These are phyloP conservation scores for Tremellales sp. DNA, from an alignment of 1,284 basidiomycete genomes.

Conservation along the genomic window DNA sequence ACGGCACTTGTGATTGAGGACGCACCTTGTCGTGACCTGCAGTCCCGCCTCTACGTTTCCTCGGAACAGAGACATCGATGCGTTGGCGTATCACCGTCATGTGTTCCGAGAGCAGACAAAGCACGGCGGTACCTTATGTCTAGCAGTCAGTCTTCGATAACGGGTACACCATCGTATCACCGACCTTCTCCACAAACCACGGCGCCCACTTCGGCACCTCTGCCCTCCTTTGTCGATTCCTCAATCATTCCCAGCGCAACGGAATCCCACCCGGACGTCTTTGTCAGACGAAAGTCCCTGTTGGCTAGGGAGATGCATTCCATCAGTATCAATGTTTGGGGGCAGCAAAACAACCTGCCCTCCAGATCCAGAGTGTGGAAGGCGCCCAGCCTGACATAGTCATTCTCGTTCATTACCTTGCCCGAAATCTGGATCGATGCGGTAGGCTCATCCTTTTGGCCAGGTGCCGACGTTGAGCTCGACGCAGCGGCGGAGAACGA, in stretches of 20 bases:
- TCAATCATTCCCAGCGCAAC: conserved; percentile 75
- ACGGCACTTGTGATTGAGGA: not conserved
- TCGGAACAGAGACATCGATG: conserved; percentile 82
- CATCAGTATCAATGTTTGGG: too few species aligned
- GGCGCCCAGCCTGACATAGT: conserved; percentile 87
- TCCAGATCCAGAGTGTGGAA: conserved; percentile 96
- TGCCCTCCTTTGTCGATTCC: conserved; percentile 85
- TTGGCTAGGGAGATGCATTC: conserved; percentile 56
- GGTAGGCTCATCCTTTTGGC: conserved; percentile 48
- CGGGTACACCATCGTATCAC: too few species aligned
- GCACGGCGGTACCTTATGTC: conserved; percentile 71
- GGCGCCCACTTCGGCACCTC: conserved; percentile 93
- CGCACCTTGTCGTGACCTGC: conserved; percentile 75
- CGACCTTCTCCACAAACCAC: conserved; percentile 88
- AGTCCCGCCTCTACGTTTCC: conserved; percentile 79
- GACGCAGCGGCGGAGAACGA: conserved; percentile 65
- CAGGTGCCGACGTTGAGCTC: conserved; percentile 52
- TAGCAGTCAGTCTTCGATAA: too few species aligned
- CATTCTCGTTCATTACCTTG: conserved; percentile 83
- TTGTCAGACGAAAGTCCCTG: conserved; percentile 87
- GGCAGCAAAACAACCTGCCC: conserved; percentile 26
- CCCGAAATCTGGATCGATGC: conserved; percentile 83
- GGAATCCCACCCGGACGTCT: conserved; percentile 82
- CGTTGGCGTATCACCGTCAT: conserved; percentile 94
- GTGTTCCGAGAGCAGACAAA: conserved; percentile 92